Conservation (phyloP, 306 rosid species). For the Rubus parviflorus region DNA sequence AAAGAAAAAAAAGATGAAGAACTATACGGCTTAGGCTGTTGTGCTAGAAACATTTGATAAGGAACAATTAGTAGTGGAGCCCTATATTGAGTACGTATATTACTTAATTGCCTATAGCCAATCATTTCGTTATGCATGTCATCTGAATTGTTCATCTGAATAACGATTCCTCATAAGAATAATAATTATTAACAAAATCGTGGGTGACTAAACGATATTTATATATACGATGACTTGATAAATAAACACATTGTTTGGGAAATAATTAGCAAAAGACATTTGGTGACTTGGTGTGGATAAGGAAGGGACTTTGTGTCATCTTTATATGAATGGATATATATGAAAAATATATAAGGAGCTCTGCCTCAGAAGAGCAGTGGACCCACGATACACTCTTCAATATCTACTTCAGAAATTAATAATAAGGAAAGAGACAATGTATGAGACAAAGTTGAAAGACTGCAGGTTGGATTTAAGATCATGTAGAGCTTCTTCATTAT, state of each 20-base stretch:
- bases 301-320: neutral
- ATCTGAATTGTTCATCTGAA: neutral
- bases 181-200: too few relatives aligned
- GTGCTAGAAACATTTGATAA: neutral
- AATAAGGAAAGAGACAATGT: neutral
- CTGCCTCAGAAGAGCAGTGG: too few relatives aligned
- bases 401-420: neutral
- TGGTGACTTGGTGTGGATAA: neutral
- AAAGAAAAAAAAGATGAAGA: too few relatives aligned
- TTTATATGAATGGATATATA: neutral
- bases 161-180: neutral
- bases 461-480: neutral
- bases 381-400: too few relatives aligned
- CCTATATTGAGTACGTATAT: neutral
- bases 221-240: neutral
- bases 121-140: neutral
- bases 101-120: neutral
- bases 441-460: constrained; percentile 9
- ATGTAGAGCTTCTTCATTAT: neutral
- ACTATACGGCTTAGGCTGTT: neutral
- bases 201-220: neutral
- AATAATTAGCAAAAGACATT: neutral
- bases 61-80: neutral
- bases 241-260: neutral
- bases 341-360: too few relatives aligned